These are phyloP conservation scores for Biscutella laevigata DNA, from an alignment of 441 rosid genomes.

Conservation along the genomic window DNA sequence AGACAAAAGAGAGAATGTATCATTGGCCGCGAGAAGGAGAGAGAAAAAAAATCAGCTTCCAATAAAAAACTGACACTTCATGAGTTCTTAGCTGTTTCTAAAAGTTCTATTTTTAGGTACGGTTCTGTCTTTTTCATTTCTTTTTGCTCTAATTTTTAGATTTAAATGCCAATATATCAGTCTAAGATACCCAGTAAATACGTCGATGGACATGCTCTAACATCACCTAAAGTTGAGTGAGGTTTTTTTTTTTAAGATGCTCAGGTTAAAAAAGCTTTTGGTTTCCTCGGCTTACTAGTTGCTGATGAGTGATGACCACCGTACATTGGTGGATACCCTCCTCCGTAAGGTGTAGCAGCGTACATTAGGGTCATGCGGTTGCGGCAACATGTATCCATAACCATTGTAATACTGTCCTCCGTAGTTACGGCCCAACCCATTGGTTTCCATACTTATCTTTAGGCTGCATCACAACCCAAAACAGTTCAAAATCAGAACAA, in stretches of 20 bases:
- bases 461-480: constrained; percentile 34
- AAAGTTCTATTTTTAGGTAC: too few species aligned
- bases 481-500: background rate
- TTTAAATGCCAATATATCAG: too few species aligned
- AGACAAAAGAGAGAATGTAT: too few species aligned
- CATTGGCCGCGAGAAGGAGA: too few species aligned
- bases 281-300: constrained; percentile 78
- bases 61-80: too few species aligned
- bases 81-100: too few species aligned
- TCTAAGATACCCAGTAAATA: too few species aligned
- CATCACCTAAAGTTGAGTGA: constrained; percentile 23
- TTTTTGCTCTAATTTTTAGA: too few species aligned
- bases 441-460: constrained; percentile 62
- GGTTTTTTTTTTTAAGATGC: constrained; percentile 25
- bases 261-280: constrained; percentile 1
- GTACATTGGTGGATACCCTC: constrained; percentile 69
- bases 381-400: constrained; percentile 61
- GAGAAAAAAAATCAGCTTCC: too few species aligned
- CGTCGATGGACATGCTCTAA: too few species aligned
- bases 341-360: constrained; percentile 54
- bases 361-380: constrained; percentile 70
- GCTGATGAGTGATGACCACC: constrained; percentile 81
- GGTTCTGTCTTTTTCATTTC: too few species aligned
- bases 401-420: constrained; percentile 73
- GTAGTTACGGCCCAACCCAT: constrained; percentile 57